phyloP scores from a whole-genome alignment of 176 grass and related monocot genomes.

The Avena sativa region DNA sequence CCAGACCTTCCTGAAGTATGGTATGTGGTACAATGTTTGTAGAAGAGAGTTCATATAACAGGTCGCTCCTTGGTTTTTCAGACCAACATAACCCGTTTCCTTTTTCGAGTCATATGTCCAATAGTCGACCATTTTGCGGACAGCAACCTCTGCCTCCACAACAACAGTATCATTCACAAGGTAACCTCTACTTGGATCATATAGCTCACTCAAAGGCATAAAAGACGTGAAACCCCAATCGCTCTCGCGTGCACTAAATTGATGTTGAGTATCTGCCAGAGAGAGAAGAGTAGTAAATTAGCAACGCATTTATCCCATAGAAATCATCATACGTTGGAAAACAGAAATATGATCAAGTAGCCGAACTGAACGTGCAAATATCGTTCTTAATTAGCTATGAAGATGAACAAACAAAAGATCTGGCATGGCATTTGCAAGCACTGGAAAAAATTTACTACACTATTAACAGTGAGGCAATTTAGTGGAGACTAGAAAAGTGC shows the following conservation, averaged over 20 bases:
- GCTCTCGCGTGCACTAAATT: conserved; percentile 91
- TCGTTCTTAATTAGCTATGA: conserved; percentile 16
- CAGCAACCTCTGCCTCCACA: conserved; percentile 84
- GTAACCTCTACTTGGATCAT: conserved; percentile 80
- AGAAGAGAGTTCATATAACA: conserved; percentile 99
- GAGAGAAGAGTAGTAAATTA: conserved; percentile 39
- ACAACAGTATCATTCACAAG: conserved; percentile 84
- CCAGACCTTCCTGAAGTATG: conserved; percentile 88
- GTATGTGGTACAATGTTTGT: conserved; percentile 91
- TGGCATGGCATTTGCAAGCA: conserved; percentile 21
- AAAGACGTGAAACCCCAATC: conserved; percentile 98
- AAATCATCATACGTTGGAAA: conserved; percentile 21
- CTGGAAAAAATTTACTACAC: not conserved
- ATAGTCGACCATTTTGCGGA: conserved; percentile 80
- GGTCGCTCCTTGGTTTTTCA: conserved; percentile 95
- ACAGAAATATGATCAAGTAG: conserved; percentile 25
- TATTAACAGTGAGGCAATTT: not conserved
- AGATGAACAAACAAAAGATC: not conserved
- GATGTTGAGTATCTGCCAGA: conserved; percentile 78
- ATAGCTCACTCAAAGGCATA: conserved; percentile 88
- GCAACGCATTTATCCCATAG: conserved; percentile 6
- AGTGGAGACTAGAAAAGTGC: not conserved
- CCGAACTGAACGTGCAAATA: not conserved
- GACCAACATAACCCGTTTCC: conserved; percentile 90
- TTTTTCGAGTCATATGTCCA: conserved; percentile 95